Percentiles rank a stretch among this genome's conserved stretches.
phyloP scores from a whole-genome alignment of 805 yeast genomes.

The Zygosaccharomyces bailii region DNA sequence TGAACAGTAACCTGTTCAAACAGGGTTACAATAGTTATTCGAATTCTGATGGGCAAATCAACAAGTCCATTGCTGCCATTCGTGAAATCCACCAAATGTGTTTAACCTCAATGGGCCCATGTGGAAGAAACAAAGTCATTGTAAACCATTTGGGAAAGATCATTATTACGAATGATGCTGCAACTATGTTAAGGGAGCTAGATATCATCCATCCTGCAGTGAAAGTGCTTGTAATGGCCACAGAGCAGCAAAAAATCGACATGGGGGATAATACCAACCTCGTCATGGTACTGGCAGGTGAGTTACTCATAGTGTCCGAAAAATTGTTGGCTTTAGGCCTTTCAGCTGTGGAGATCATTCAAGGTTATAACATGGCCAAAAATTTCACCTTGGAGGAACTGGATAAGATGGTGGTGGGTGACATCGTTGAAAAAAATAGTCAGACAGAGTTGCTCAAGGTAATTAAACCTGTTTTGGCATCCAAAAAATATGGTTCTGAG shows the following conservation, averaged over 20 bases:
- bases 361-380: conserved; percentile 88
- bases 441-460: conserved; percentile 62
- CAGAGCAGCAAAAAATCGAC: conserved; percentile 94
- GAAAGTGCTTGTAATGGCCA: conserved; percentile 90
- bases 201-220: conserved; percentile 98
- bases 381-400: conserved; percentile 66
- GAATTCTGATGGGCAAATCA: conserved; percentile 91
- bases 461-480: conserved; percentile 81
- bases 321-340: conserved; percentile 80
- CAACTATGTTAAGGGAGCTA: conserved; percentile 88
- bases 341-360: conserved; percentile 87
- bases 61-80: conserved; percentile 89
- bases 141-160: conserved; percentile 84
- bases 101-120: conserved; percentile 93
- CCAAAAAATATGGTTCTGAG: conserved; percentile 91
- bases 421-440: conserved; percentile 46
- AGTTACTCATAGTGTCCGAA: conserved; percentile 80
- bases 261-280: conserved; percentile 96
- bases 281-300: conserved; percentile 91
- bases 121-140: conserved; percentile 94
- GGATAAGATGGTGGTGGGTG: conserved; percentile 60
- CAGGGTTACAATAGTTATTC: conserved; percentile 88
- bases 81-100: conserved; percentile 90
- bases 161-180: conserved; percentile 95
- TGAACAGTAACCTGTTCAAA: conserved; percentile 89